phyloP scores from a whole-genome alignment of 139 green algal species.

The Chloropicon primus region DNA sequence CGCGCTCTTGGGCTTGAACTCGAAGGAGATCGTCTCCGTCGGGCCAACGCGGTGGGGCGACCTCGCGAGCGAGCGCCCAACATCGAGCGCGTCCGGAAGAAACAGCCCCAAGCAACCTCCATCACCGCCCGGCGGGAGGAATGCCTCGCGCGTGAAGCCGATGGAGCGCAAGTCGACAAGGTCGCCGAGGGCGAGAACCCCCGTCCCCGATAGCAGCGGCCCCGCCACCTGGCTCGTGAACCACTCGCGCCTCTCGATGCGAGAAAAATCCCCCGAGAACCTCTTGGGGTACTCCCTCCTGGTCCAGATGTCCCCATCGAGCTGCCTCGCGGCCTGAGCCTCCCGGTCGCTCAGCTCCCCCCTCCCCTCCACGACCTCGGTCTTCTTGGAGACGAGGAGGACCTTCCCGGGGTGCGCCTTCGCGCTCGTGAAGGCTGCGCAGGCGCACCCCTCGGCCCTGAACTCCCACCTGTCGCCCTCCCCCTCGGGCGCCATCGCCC shows the following conservation, averaged over 20 bases:
- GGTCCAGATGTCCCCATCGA: neutral
- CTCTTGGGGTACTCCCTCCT: neutral
- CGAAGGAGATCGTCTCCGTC: neutral
- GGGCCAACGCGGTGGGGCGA: too few relatives aligned
- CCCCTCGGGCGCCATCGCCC: too few relatives aligned
- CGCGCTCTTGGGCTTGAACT: neutral
- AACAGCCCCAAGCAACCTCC: neutral
- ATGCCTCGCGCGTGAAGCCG: too few relatives aligned
- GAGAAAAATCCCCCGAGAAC: neutral
- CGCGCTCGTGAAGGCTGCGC: neutral
- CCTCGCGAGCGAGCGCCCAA: neutral
- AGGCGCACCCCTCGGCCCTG: neutral
- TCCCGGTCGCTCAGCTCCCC: neutral
- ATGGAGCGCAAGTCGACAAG: neutral
- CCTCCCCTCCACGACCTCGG: neutral
- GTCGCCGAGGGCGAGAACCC: neutral
- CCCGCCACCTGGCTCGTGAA: neutral
- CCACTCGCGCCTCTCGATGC: neutral
- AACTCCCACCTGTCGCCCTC: too few relatives aligned
- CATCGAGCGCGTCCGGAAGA: neutral
- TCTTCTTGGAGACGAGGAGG: neutral
- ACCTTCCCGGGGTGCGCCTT: neutral
- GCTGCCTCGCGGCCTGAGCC: neutral
- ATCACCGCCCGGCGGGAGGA: neutral
- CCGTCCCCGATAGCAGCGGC: neutral